These are phyloP conservation scores for Cyclotella atomus DNA, from an alignment of 108 stramenopile species.

Conservation along the genomic window DNA sequence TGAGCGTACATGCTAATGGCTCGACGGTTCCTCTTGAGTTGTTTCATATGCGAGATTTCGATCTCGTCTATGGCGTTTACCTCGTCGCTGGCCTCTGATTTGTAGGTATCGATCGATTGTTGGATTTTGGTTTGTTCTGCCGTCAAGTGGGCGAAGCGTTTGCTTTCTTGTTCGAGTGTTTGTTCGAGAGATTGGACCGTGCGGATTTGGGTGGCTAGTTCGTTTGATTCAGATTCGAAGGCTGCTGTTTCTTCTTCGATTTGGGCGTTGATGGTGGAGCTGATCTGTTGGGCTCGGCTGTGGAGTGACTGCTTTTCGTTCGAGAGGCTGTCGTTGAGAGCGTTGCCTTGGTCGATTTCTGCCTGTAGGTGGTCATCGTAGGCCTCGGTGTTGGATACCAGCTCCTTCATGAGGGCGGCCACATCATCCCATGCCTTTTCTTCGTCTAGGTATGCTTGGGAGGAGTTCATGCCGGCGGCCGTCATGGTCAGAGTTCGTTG, in stretches of 20 bases:
- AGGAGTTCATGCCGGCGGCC: neutral
- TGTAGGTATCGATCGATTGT: conserved; percentile 15
- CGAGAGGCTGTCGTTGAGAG: neutral
- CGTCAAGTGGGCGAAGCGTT: conserved; percentile 1
- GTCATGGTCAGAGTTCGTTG: neutral
- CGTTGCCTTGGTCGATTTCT: neutral
- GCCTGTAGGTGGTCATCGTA: neutral
- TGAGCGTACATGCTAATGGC: conserved; percentile 16
- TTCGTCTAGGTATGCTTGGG: conserved; percentile 5
- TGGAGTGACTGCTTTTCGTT: conserved; percentile 12
- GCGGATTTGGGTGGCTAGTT: conserved; percentile 12
- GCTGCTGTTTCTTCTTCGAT: conserved; percentile 10
- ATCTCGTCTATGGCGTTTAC: conserved; percentile 11
- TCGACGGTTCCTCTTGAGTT: conserved; percentile 8
- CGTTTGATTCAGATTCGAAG: conserved; percentile 16
- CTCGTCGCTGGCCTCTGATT: conserved; percentile 9
- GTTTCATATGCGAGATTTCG: conserved; percentile 2
- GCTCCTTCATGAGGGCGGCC: conserved; percentile 12
- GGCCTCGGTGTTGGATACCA: neutral
- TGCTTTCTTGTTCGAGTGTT: conserved; percentile 3
- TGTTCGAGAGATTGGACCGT: conserved; percentile 17
- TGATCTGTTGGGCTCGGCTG: neutral
- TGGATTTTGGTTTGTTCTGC: neutral
- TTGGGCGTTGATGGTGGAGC: conserved; percentile 10
- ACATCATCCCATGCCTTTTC: conserved; percentile 12